phyloP scores from a whole-genome alignment of 2,329 filamentous ascomycete genomes.

The Gnomoniopsis smithogilvyi region DNA sequence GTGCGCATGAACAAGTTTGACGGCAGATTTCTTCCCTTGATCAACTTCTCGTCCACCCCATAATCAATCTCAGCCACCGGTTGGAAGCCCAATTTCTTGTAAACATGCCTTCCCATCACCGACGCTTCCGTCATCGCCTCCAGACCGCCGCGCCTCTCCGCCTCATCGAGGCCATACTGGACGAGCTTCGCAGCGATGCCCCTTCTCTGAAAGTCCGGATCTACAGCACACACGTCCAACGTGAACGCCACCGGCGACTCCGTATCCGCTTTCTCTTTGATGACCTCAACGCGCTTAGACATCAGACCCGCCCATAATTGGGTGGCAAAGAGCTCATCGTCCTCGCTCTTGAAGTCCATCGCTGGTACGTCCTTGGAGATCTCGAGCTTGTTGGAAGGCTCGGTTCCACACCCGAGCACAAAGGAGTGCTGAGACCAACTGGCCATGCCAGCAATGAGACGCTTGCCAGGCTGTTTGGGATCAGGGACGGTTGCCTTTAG shows the following conservation, averaged over 20 bases:
- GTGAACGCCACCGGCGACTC: conserved; percentile 44
- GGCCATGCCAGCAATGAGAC: conserved; percentile 46
- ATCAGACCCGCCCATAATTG: conserved; percentile 44
- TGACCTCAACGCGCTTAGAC: conserved; percentile 38
- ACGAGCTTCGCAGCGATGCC: conserved; percentile 44
- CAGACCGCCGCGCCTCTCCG: conserved; percentile 34
- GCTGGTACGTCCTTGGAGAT: conserved; percentile 29
- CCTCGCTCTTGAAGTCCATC: conserved; percentile 39
- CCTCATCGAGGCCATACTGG: conserved; percentile 45
- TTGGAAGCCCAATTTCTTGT: conserved; percentile 42
- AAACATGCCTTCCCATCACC: conserved; percentile 44
- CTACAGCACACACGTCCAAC: conserved; percentile 49
- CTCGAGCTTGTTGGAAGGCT: conserved; percentile 31
- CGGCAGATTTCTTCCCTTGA: conserved; percentile 29
- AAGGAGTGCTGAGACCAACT: conserved; percentile 53
- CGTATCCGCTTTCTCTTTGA: conserved; percentile 35
- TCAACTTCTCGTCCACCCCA: conserved; percentile 40
- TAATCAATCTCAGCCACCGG: conserved; percentile 40
- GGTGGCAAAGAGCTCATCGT: conserved; percentile 41
- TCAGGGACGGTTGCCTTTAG: conserved; percentile 49
- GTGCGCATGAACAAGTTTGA: conserved; percentile 48
- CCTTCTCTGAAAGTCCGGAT: conserved; percentile 50
- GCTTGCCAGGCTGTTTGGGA: conserved; percentile 23
- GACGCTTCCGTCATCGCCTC: conserved; percentile 46
- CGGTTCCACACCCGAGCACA: conserved; percentile 45